These are phyloP conservation scores for Aureobasidium pullulans DNA, from an alignment of 2,329 filamentous ascomycete species.

Conservation along the genomic window DNA sequence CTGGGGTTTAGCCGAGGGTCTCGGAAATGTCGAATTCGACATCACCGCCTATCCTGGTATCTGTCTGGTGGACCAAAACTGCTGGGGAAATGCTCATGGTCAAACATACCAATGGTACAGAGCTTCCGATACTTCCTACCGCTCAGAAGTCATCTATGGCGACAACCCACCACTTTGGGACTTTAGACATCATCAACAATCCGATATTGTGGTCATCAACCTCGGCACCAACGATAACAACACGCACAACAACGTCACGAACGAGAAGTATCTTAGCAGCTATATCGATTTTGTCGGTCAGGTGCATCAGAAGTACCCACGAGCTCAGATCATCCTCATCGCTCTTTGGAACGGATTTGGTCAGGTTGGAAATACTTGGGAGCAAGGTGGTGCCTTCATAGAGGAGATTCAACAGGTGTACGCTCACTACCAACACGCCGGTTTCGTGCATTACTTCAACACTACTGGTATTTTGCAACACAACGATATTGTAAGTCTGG, in stretches of 20 bases:
- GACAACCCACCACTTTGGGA: conserved; percentile 29
- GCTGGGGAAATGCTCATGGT: conserved; percentile 34
- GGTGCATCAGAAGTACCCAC: conserved; percentile 35
- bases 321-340: conserved; percentile 36
- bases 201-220: conserved; percentile 40
- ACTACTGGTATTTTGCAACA: conserved; percentile 55
- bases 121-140: conserved; percentile 46
- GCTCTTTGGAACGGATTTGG: conserved; percentile 50
- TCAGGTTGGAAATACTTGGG: conserved; percentile 44
- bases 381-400: conserved; percentile 40
- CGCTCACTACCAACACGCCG: conserved; percentile 33
- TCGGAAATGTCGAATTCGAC: conserved; percentile 52
- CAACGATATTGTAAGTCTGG: conserved; percentile 44
- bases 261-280: conserved; percentile 29
- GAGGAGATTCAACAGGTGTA: conserved; percentile 46
- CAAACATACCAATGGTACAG: conserved; percentile 51
- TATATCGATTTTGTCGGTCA: conserved; percentile 37
- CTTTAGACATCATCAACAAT: conserved; percentile 27
- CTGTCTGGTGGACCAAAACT: conserved; percentile 44
- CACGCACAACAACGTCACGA: conserved; percentile 33
- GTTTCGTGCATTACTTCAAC: conserved; percentile 55
- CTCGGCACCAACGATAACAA: conserved; percentile 42
- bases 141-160: conserved; percentile 38
- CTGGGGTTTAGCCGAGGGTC: conserved; percentile 48
- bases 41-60: conserved; percentile 54